These are phyloP conservation scores for Nitzschia putrida DNA, from an alignment of 108 stramenopile genomes.

Conservation along the genomic window DNA sequence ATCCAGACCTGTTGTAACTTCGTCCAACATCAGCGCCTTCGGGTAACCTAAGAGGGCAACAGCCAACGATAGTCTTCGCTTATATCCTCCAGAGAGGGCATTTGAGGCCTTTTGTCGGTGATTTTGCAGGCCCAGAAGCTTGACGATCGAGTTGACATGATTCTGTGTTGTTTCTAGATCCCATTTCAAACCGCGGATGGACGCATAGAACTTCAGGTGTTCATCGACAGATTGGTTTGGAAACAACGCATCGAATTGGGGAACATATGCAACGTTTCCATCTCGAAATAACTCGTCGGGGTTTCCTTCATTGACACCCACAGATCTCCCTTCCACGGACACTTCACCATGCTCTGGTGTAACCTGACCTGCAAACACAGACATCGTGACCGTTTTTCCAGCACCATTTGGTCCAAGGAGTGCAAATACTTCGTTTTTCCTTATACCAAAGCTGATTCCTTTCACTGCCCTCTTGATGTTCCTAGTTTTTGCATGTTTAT, in stretches of 20 bases:
- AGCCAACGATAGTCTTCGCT: constrained; percentile 86
- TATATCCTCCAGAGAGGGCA: constrained; percentile 88
- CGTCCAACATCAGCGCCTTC: constrained; percentile 76
- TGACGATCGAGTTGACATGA: constrained; percentile 32
- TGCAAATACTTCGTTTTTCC: constrained; percentile 33
- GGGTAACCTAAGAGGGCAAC: constrained; percentile 82
- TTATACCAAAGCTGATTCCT: constrained; percentile 41
- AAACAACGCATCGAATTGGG: constrained; percentile 67
- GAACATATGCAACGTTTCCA: constrained; percentile 51
- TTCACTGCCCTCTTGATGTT: constrained; percentile 36
- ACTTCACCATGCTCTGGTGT: constrained; percentile 40
- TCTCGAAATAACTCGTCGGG: constrained; percentile 18
- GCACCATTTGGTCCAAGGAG: constrained; percentile 32
- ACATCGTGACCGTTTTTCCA: constrained; percentile 44
- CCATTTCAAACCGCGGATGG: constrained; percentile 47
- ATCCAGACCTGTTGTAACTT: constrained; percentile 74
- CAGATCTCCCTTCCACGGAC: constrained; percentile 27
- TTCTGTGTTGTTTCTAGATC: constrained; percentile 27
- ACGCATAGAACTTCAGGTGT: constrained; percentile 57
- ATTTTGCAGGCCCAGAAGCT: constrained; percentile 26
- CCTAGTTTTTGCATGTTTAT: not conserved
- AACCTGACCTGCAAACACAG: constrained; percentile 31
- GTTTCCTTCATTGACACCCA: not conserved
- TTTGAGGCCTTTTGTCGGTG: constrained; percentile 33
- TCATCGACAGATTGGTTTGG: constrained; percentile 58